Conservation (phyloP, 495 filamentous ascomycete genomes). For the Hyaloscypha bicolor region DNA sequence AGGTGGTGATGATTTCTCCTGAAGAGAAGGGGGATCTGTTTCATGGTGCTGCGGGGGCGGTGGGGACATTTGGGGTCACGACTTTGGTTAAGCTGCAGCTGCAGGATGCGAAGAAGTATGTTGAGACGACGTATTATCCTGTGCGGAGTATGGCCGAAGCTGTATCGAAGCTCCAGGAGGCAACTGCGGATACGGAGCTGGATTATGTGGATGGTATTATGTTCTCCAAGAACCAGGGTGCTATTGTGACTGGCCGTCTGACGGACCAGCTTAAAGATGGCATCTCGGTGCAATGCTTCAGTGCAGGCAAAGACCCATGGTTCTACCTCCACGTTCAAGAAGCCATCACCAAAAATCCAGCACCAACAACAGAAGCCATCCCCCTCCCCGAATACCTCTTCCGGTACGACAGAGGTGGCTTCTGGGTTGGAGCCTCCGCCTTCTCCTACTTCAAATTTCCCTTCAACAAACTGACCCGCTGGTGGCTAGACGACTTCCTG, state of each 20-base stretch:
- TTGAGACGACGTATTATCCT: slow-evolving; percentile 57
- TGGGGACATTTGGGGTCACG: slow-evolving; percentile 58
- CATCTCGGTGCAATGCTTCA: slow-evolving; percentile 43
- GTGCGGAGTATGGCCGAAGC: slow-evolving; percentile 46
- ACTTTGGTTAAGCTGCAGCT: slow-evolving; percentile 59
- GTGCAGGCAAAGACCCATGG: slow-evolving; percentile 52
- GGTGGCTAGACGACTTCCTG: slow-evolving; percentile 63
- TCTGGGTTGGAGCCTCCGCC: slow-evolving; percentile 59
- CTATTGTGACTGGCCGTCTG: slow-evolving; percentile 54
- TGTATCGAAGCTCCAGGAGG: slow-evolving; percentile 34
- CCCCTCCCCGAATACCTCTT: slow-evolving; percentile 60
- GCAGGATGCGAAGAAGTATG: slow-evolving; percentile 54
- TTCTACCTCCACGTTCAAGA: slow-evolving; percentile 50
- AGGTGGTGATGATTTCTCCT: slow-evolving; percentile 45
- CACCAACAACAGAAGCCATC: slow-evolving; percentile 44
- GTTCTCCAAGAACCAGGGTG: slow-evolving; percentile 52
- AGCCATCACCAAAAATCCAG: slow-evolving; percentile 22
- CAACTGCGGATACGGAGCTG: slow-evolving; percentile 31
- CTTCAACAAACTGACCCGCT: slow-evolving; percentile 56
- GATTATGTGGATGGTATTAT: slow-evolving; percentile 53
- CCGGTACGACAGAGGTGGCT: slow-evolving; percentile 61
- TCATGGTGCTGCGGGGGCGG: slow-evolving; percentile 54
- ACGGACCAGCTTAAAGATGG: slow-evolving; percentile 36
- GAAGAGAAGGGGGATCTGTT: slow-evolving; percentile 47
- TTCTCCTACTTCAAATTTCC: slow-evolving; percentile 60